Evolutionary conservation across 148 eudicot species (phyloP).

Genomic region (Cornus kousa): DNA sequence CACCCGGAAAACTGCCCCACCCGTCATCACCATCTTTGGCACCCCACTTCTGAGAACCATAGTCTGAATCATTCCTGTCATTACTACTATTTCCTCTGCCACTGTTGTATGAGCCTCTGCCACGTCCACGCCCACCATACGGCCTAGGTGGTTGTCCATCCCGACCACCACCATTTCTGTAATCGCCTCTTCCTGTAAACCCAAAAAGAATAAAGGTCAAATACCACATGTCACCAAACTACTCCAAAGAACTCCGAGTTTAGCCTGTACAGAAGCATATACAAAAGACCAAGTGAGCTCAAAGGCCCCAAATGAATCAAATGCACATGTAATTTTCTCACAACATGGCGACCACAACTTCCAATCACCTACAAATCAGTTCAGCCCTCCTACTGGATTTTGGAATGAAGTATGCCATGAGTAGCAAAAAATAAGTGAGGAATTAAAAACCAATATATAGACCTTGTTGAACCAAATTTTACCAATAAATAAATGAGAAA

Average conservation of each 20-base stretch:
- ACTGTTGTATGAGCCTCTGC: slow-evolving; percentile 48
- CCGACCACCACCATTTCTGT: slow-evolving; percentile 46
- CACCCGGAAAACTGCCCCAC: slow-evolving; percentile 77
- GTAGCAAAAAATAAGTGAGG: too few species aligned
- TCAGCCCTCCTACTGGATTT: not conserved
- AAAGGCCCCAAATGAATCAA: not conserved
- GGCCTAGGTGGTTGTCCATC: slow-evolving; percentile 77
- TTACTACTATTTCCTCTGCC: slow-evolving; percentile 44
- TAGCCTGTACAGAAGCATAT: too few species aligned
- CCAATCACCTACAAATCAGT: not conserved
- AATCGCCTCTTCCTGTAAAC: slow-evolving; percentile 57
- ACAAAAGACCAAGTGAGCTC: not conserved
- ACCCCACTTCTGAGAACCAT: slow-evolving; percentile 41
- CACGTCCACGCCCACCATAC: slow-evolving; percentile 71
- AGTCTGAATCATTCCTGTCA: slow-evolving; percentile 43
- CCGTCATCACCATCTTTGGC: slow-evolving; percentile 45
- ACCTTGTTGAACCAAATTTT: too few species aligned
- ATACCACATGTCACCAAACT: slow-evolving; percentile 1
- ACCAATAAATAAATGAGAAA: not conserved
- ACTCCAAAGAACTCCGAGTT: not conserved
- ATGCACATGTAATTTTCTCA: too few species aligned
- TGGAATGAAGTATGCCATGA: too few species aligned
- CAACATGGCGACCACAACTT: not conserved
- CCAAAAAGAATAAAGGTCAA: not conserved
- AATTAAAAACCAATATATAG: too few species aligned